Percentiles rank a stretch among this genome's conserved stretches.
Conservation (phyloP, 176 grass and related monocot genomes). For the Metroxylon sagu region DNA sequence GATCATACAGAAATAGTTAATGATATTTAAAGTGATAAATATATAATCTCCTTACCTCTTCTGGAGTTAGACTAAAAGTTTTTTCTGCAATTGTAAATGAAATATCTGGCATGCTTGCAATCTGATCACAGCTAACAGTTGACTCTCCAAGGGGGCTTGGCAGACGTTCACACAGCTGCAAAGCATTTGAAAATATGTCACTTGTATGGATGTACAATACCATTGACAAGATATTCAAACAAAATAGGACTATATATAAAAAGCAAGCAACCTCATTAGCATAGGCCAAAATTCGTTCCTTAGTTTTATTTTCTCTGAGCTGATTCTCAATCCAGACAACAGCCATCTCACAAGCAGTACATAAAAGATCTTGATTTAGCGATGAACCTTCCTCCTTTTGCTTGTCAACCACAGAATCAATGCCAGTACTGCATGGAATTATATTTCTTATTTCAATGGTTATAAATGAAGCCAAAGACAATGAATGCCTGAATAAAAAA, state of each 20-base stretch:
- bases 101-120: conserved; percentile 75
- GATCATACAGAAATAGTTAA: not conserved
- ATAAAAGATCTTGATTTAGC: conserved; percentile 22
- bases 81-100: conserved; percentile 70
- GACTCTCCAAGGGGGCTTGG: conserved; percentile 82
- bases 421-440: conserved; percentile 39
- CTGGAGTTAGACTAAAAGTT: conserved; percentile 59
- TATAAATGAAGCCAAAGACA: no score
- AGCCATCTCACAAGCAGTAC: conserved; percentile 58
- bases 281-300: conserved; percentile 17
- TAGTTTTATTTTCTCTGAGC: conserved; percentile 16
- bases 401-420: conserved; percentile 56
- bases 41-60: conserved; percentile 39
- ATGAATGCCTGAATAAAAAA: no score
- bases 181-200: not conserved
- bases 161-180: conserved; percentile 71
- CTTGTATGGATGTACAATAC: not conserved
- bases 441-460: no score
- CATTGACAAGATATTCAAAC: no score
- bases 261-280: conserved; percentile 16
- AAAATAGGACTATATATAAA: not conserved
- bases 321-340: conserved; percentile 21
- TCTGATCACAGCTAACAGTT: conserved; percentile 58
- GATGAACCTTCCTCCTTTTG: conserved; percentile 29
- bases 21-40: not conserved